Base-by-base conservation (phyloP, 768 basidiomycete species). In the Sistotremastrum suecicum region DNA sequence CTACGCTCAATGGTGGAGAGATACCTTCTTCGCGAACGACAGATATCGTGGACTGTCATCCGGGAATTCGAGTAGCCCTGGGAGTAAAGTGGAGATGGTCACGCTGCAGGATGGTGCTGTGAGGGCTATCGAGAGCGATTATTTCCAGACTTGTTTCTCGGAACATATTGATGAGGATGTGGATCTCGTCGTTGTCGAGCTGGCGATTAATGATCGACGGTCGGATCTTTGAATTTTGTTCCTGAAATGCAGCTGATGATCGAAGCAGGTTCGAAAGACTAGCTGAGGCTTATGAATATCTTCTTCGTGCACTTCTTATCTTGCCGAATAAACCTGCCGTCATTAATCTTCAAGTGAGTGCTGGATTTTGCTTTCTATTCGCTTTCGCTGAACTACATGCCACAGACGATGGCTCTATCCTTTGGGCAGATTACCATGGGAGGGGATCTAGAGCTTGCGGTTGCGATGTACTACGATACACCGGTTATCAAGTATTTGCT, bases 221-320 rank as follows among this genome's bases (percentile, higher is more conserved):
- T 35, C 10, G 37, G 46, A 35, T n/a, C 41, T 9, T 11, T 41
- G 41, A 29, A 9, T 41, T 10, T 41, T 10, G 8, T 41, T 12
- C 10, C 9, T 9, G 30, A 9, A 41, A 29, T 9, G 12, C 10
- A 31, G 10, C 9, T 9, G 28, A 7, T 7, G 32, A 41, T 20
- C 20, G 20, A 2, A 1, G 20, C 20, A 41, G 41, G 5, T 9
- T 41, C 9, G 41, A 41, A 20, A 41, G 41, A 11, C 8, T 31
- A 37, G 56, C 59, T 5, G 56, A 57, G 42, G 59, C 59, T 48
- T 61, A 60, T 55, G 63, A 64, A 51, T 60, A 58, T 42, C 56
- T 64, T 5, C 46, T 64, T 3, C 42, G 60, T 33, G 56, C 57
- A 0, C 35, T 62, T 38, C 38, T 63, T 41, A 58, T 57, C 20